Percentiles rank a stretch among this genome's conserved stretches.
Conservation (phyloP, 768 basidiomycete genomes). For the Tulasnella calospora region DNA sequence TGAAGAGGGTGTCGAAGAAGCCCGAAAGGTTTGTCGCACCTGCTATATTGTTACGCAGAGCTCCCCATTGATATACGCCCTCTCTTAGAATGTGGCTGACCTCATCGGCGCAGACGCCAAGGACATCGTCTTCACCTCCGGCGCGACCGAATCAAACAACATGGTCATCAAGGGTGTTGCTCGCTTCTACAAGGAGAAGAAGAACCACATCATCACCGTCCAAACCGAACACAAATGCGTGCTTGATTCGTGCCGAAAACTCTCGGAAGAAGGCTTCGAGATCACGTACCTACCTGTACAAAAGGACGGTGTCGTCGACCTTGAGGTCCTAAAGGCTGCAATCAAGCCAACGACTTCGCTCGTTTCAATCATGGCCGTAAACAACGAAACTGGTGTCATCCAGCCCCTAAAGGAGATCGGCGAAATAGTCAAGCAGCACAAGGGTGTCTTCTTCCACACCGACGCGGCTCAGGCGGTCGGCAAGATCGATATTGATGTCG, state of each 20-base stretch:
- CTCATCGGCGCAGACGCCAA: slow-evolving; percentile 92
- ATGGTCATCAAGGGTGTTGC: slow-evolving; percentile 97
- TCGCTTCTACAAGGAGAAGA: slow-evolving; percentile 89
- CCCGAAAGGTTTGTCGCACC: slow-evolving; percentile 63
- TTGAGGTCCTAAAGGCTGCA: slow-evolving; percentile 74
- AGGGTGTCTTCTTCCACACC: slow-evolving; percentile 91
- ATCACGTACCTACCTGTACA: slow-evolving; percentile 96
- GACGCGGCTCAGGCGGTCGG: slow-evolving; percentile 95
- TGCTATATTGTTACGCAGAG: background rate
- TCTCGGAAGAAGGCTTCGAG: slow-evolving; percentile 95
- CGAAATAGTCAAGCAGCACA: slow-evolving; percentile 73
- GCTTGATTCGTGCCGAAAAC: slow-evolving; percentile 91
- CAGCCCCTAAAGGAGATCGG: slow-evolving; percentile 97
- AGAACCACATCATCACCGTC: slow-evolving; percentile 87
- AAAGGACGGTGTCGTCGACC: slow-evolving; percentile 71
- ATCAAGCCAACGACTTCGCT: slow-evolving; percentile 83
- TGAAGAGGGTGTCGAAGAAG: slow-evolving; percentile 88
- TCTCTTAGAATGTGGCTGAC: slow-evolving; percentile 71
- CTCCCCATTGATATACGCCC: background rate
- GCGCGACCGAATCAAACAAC: slow-evolving; percentile 97
- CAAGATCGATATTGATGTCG: slow-evolving; percentile 88
- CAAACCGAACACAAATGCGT: slow-evolving; percentile 99
- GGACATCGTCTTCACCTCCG: slow-evolving; percentile 95
- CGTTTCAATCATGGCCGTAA: slow-evolving; percentile 98
- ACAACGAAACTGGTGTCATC: slow-evolving; percentile 98